phyloP scores from a whole-genome alignment of 2,329 filamentous ascomycete genomes.

The Xylariaceae sp. region DNA sequence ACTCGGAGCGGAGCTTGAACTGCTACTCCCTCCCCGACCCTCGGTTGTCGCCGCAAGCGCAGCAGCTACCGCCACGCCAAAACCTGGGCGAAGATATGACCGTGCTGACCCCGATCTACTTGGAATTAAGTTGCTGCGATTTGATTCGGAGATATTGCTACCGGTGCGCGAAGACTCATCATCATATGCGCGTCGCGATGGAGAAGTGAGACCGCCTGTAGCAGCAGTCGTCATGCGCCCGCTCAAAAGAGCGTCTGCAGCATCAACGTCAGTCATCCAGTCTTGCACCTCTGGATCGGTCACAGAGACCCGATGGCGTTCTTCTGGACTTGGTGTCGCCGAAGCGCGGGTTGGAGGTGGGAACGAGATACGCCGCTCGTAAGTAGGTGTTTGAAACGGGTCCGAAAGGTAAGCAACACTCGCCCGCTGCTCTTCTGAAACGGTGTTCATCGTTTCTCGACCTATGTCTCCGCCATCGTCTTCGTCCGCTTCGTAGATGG shows the following conservation, averaged over 20 bases:
- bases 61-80: slow-evolving; percentile 33
- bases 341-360: slow-evolving; percentile 35
- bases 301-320: slow-evolving; percentile 24
- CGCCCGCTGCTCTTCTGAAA: slow-evolving; percentile 19
- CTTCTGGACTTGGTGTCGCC: slow-evolving; percentile 42
- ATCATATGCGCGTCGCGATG: slow-evolving; percentile 26
- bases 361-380: slow-evolving; percentile 25
- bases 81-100: slow-evolving; percentile 34
- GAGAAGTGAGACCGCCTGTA: slow-evolving; percentile 16
- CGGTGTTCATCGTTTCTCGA: slow-evolving; percentile 25
- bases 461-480: slow-evolving; percentile 41
- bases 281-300: slow-evolving; percentile 54
- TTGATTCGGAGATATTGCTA: slow-evolving; percentile 57
- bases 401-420: slow-evolving; percentile 37
- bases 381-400: slow-evolving; percentile 47
- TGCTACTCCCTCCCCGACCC: slow-evolving; percentile 35
- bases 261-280: slow-evolving; percentile 57
- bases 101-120: slow-evolving; percentile 36
- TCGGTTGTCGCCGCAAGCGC: slow-evolving; percentile 26
- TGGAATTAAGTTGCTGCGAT: slow-evolving; percentile 44
- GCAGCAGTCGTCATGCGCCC: slow-evolving; percentile 39
- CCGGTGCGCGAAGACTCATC: slow-evolving; percentile 51
- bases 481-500: slow-evolving; percentile 59
- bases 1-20: slow-evolving; percentile 36
- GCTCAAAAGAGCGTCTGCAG: slow-evolving; percentile 50